Evolutionary conservation across 768 basidiomycete genomes (phyloP), one percentile per base, ranked within the genome.

Genomic region (Dictyophora rubrovolvata): DNA sequence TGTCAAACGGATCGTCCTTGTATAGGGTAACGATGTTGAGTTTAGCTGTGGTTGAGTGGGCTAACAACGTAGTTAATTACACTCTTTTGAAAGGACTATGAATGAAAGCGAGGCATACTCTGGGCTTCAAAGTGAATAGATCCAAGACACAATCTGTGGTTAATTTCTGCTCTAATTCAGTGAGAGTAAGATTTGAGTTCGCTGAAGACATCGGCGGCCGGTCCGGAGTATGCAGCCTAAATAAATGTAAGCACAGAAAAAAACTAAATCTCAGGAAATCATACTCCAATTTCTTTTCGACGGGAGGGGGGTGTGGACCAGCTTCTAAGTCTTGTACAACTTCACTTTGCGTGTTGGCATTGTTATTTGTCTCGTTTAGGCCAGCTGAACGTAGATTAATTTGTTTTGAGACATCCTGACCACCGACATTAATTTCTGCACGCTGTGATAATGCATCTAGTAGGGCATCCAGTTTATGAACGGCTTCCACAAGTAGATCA

Each of bases 61-160:
- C 94, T 96, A 64, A 6, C 59, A 51, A 50, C 47, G 33, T 11
- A 64, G 37, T 23, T 42, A 47, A 61, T 55, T 48, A 34, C n/a
- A 56, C 53, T 18, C 48, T 60, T n/a, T n/a, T 48, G 34, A 20
- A n/a, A 58, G 37, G 14, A 5, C 59, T 49, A 9, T 14, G 22
- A 53, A 3, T 7, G 28, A 63, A 17, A 17, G 34, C 28, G n/a
- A 7, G 47, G 18, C 18, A 52, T 62, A 92, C 95, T 82, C 92
- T 93, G 0, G 87, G 87, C 62, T 82, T 80, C 93, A 99, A 95
- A 1, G 91, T 90, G 70, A 99, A 99, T 49, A 99, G 85, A 69
- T 99, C 96, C 28, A 97, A 73, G 8, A 90, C 90, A 18, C 80
- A 76, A 33, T 86, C 81, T 0, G 90, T 86, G 28, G 84, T 79